Conservation (phyloP, 345 rosid species). For the Kandelia obovata region DNA sequence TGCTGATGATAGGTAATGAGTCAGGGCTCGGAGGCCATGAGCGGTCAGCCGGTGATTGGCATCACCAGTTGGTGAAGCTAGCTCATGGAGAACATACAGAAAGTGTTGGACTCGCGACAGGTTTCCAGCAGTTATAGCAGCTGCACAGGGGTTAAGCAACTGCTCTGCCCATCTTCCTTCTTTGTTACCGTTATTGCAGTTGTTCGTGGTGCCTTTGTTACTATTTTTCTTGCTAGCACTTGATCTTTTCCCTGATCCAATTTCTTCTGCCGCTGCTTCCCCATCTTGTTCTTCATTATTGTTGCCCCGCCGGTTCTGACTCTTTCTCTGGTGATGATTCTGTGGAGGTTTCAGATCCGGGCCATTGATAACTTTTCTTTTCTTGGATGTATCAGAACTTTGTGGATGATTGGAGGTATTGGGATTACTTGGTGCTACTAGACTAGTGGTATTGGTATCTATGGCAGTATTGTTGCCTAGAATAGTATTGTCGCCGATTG, state of each 20-base stretch:
- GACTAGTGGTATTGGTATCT: neutral
- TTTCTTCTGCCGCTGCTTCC: conserved; percentile 20
- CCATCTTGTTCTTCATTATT: conserved; percentile 17
- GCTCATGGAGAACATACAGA: conserved; percentile 71
- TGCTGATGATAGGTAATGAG: conserved; percentile 43
- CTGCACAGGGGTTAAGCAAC: conserved; percentile 78
- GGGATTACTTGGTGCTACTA: conserved; percentile 8
- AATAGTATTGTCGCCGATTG: conserved; percentile 13
- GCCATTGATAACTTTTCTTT: conserved; percentile 32
- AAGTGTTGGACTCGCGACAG: conserved; percentile 69
- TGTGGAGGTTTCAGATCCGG: conserved; percentile 23
- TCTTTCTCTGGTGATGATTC: conserved; percentile 33
- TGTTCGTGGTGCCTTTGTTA: conserved; percentile 38
- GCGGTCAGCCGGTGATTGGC: conserved; percentile 78
- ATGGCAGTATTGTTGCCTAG: conserved; percentile 2
- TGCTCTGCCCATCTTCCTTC: conserved; percentile 94
- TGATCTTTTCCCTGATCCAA: conserved; percentile 32
- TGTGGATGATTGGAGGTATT: conserved; percentile 20
- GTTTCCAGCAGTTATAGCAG: conserved; percentile 55
- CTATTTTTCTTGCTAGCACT: conserved; percentile 49
- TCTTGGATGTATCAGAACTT: conserved; percentile 35
- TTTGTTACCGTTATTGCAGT: conserved; percentile 51
- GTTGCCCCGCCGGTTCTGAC: conserved; percentile 12
- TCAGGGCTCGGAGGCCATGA: conserved; percentile 68
- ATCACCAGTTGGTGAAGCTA: conserved; percentile 75